Base-by-base conservation (phyloP, 2,329 filamentous ascomycete species). In the Colletotrichum eremochloae region DNA sequence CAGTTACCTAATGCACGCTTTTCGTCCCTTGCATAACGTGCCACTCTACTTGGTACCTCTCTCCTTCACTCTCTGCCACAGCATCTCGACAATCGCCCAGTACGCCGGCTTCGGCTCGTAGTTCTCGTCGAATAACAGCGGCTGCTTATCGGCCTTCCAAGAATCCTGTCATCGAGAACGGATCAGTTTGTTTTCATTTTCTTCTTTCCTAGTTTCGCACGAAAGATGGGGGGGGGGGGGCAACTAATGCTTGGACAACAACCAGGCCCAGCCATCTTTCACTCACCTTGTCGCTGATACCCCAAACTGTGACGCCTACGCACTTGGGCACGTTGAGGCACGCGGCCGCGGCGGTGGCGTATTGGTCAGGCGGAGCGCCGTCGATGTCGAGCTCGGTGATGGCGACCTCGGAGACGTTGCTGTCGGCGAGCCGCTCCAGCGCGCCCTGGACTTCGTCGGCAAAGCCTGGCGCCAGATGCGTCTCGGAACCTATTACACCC, bases 361-460 rank as follows among this genome's bases (percentile, higher is more conserved):
- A 93, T 78, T 93, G 91, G 18, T 81, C 80, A 2, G 85, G 75
- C 29, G 86, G 82, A 5, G 88, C 90, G n/a, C 82, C 82, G 62
- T 86, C 85, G 76, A 94, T 93, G 77, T 94, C 92, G 33, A 93
- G 84, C 82, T 93, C 91, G 1, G 91, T 93, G 61, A 93, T 85
- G 9, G 91, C 90, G 52, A 91, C 86, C 77, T 93, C 90, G 44
- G 79, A 80, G 15, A 84, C 79, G 12, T 84, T 85, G 3, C 86
- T 82, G 12, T 77, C 79, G 38, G 87, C 89, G 24, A 92, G 84
- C 1, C 82, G 81, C 75, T 86, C 81, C 70, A 92, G 82, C 24
- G 89, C 88, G 5, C 76, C 83, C 9, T 84, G 83, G 8, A 84
- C 81, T n/a, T 81, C 83, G 48, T 77, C 81, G 63, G 86, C 86